These are phyloP conservation scores for Tubosaeta brunneosetosa DNA, from an alignment of 768 basidiomycete species.

Conservation along the genomic window DNA sequence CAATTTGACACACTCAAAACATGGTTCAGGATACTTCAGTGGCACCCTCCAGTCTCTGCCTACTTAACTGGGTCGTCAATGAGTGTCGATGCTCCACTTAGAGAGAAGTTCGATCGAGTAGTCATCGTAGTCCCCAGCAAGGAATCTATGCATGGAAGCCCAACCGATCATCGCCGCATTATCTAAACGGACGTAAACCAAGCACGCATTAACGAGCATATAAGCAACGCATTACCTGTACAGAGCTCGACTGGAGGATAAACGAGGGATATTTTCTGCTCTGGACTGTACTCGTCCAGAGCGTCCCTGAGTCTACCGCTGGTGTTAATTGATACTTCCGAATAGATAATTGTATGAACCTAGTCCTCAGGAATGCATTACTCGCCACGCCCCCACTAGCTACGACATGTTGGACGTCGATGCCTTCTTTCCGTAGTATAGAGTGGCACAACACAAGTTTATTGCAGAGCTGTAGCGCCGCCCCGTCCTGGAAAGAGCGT, in stretches of 20 bases:
- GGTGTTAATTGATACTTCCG: neutral
- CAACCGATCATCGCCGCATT: slow-evolving; percentile 97
- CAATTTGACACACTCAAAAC: too few relatives aligned
- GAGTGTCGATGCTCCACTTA: slow-evolving; percentile 72
- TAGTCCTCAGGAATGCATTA: slow-evolving; percentile 62
- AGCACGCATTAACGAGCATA: neutral
- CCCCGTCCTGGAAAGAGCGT: slow-evolving; percentile 67
- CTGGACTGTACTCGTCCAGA: slow-evolving; percentile 25
- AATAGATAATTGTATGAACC: slow-evolving; percentile 38
- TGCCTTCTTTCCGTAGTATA: slow-evolving; percentile 43
- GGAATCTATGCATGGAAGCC: slow-evolving; percentile 82
- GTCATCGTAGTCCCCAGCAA: slow-evolving; percentile 53
- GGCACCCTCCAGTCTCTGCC: too few relatives aligned
- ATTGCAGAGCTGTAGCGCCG: slow-evolving; percentile 66
- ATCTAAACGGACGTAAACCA: slow-evolving; percentile 43
- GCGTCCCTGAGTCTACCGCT: slow-evolving; percentile 30
- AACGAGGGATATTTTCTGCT: slow-evolving; percentile 41
- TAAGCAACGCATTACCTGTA: slow-evolving; percentile 51
- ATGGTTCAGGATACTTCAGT: too few relatives aligned
- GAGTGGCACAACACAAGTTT: slow-evolving; percentile 47
- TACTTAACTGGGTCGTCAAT: neutral
- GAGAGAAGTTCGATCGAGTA: slow-evolving; percentile 58
- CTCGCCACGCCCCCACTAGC: slow-evolving; percentile 94
- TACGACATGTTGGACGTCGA: slow-evolving; percentile 57
- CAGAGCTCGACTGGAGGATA: slow-evolving; percentile 81